Base-by-base conservation (phyloP, 2,329 filamentous ascomycete species). In the Cordyceps javanica region DNA sequence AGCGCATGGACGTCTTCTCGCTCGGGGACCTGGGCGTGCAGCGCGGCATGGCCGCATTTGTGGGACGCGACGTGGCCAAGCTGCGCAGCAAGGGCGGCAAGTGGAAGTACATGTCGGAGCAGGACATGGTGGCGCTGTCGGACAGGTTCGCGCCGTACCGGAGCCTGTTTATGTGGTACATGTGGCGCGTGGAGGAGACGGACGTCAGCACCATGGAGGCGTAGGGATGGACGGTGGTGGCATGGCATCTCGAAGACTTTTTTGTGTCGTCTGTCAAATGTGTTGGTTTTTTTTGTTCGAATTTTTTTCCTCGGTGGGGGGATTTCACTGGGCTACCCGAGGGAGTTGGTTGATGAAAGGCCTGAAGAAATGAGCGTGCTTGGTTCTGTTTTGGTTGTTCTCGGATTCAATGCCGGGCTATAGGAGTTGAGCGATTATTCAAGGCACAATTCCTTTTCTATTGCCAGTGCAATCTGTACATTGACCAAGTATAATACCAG, bases 41-140 rank as follows among this genome's bases (percentile, higher is more conserved):
- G 81, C 80, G 92, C 66, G 94, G 94, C 10, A 96, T 97, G 86
- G 94, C 94, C 1, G 87, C 89, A 0, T 92, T 94, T 68, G 79
- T 86, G 49, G 94, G 94, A 1, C 83, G 83, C 59, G 90, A 97
- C 69, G 85, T 97, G 23, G 83, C 78, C 46, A 96, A 93, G 73
- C 75, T 97, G 59, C 97, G 95, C 74, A 77, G 75, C 36, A 86
- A 85, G 26, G 87, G 87, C 32, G 89, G 90, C 45, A 97, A 97
- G 76, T 97, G 91, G 88, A 97, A 97, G 77, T 99, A 97, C 71
- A 96, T 97, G 91, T 82, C 81, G 36, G 94, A 97, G 74, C 82
- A 85, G 69, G 94, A 97, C 60, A 97, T 99, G 94, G 70, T 88
- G 60, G 89, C 91, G 63, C 79, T 90, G 62, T 86, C 90, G 13